Conservation (phyloP, 1,284 basidiomycete genomes). For the Malassezia dermatis region DNA sequence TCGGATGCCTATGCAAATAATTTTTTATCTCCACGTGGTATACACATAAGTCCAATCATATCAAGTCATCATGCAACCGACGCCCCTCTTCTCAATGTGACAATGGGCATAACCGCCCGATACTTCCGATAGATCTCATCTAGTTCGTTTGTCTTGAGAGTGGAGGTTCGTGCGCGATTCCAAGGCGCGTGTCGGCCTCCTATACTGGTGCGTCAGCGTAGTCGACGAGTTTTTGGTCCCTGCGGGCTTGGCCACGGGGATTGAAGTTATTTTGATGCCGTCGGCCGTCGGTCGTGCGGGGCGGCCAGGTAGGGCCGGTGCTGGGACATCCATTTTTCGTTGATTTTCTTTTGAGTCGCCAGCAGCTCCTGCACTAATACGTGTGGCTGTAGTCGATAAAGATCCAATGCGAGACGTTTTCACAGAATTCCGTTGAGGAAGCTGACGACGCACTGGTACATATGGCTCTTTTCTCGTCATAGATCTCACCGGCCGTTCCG, state of each 20-base stretch:
- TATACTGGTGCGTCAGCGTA: neutral
- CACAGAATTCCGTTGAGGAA: conserved; percentile 5
- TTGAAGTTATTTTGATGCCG: neutral
- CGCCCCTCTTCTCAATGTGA: too few relatives aligned
- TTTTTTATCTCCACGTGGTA: neutral
- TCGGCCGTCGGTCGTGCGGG: neutral
- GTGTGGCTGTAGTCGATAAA: neutral
- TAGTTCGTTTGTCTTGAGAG: neutral
- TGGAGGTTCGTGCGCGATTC: neutral
- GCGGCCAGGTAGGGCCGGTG: neutral
- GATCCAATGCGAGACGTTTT: conserved; percentile 6
- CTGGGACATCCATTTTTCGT: neutral
- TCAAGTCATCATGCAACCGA: neutral
- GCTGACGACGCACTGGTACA: conserved; percentile 11
- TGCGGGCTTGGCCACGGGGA: neutral
- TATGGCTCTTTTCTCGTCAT: conserved; percentile 12
- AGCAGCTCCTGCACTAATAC: neutral
- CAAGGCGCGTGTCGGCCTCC: neutral
- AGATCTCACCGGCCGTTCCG: neutral
- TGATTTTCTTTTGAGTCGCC: neutral
- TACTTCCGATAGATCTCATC: neutral
- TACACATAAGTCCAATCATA: neutral
- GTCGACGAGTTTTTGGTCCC: neutral
- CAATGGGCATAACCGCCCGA: neutral
- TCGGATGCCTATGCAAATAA: neutral